Conservation (phyloP, 148 eudicot genomes). For the Arctostaphylos glauca region DNA sequence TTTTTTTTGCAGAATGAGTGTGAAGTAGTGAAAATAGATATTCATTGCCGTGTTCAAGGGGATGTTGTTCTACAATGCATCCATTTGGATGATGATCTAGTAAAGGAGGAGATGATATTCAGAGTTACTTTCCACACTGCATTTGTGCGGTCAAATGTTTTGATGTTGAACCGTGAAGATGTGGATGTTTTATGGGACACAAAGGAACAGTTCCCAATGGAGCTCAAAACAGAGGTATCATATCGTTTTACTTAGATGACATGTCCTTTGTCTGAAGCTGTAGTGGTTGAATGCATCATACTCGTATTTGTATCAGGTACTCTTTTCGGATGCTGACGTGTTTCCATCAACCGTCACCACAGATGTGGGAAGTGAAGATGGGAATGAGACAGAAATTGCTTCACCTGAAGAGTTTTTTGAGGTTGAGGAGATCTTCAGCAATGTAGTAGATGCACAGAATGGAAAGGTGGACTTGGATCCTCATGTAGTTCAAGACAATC, state of each 20-base stretch:
- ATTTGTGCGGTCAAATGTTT: slow-evolving; percentile 60
- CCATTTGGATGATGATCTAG: slow-evolving; percentile 53
- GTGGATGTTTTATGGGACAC: slow-evolving; percentile 75
- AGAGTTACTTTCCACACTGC: slow-evolving; percentile 80
- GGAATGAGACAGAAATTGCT: slow-evolving; percentile 49
- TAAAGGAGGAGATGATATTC: slow-evolving; percentile 68
- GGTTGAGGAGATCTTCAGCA: slow-evolving; percentile 89
- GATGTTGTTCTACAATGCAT: slow-evolving; percentile 79
- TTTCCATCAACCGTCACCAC: slow-evolving; percentile 45
- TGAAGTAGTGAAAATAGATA: slow-evolving; percentile 62
- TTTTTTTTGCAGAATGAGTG: slow-evolving; percentile 65
- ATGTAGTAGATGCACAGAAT: slow-evolving; percentile 20
- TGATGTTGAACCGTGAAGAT: slow-evolving; percentile 64
- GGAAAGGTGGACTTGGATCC: slow-evolving; percentile 8
- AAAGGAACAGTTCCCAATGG: slow-evolving; percentile 59
- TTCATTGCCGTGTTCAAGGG: slow-evolving; percentile 68
- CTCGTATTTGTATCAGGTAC: slow-evolving; percentile 67
- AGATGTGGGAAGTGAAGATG: slow-evolving; percentile 51
- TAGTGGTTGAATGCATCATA: slow-evolving; percentile 43
- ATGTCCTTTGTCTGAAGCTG: slow-evolving; percentile 20
- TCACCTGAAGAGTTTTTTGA: slow-evolving; percentile 87
- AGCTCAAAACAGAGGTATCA: slow-evolving; percentile 73
- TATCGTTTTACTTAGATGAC: slow-evolving; percentile 15
- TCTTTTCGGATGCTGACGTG: slow-evolving; percentile 70
- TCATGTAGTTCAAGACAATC: slow-evolving; percentile 30